phyloP scores from a whole-genome alignment of 441 rosid genomes.

The Adansonia rubrostipa region DNA sequence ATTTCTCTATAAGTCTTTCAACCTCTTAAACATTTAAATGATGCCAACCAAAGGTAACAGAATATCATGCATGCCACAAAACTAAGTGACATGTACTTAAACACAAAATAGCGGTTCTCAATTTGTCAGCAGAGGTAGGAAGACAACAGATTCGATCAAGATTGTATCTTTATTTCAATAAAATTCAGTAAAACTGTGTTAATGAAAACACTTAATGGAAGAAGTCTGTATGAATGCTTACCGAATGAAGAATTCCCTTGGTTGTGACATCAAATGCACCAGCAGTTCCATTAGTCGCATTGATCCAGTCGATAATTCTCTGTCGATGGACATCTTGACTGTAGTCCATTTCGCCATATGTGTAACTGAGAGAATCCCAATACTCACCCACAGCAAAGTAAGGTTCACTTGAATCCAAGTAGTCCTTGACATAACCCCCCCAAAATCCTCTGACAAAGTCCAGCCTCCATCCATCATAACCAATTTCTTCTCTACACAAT shows the following conservation, averaged over 20 bases:
- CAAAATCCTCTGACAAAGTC: constrained; percentile 97
- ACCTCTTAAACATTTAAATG: not conserved
- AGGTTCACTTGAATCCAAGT: constrained; percentile 82
- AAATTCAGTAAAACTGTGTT: not conserved
- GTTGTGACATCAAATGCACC: constrained; percentile 99
- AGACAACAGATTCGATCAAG: not conserved
- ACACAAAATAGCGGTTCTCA: constrained; percentile 20
- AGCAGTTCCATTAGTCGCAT: constrained; percentile 78
- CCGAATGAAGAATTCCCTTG: constrained; percentile 94
- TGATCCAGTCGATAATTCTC: constrained; percentile 92
- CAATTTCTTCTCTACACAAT: constrained; percentile 79
- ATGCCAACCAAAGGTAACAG: constrained; percentile 4
- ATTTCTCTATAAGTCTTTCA: not conserved
- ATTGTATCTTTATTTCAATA: not conserved
- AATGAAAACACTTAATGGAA: not conserved
- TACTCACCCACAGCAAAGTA: constrained; percentile 91
- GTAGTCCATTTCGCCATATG: constrained; percentile 86
- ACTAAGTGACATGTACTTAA: constrained; percentile 7
- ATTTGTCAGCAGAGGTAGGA: not conserved
- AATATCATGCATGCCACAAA: constrained; percentile 12
- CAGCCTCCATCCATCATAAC: constrained; percentile 99
- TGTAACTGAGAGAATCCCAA: constrained; percentile 92
- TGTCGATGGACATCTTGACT: constrained; percentile 98
- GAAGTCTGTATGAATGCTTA: constrained; percentile 37
- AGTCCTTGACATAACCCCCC: constrained; percentile 99